Base-by-base conservation (phyloP, 352 stramenopile genomes). In the Phytophthora pisi region DNA sequence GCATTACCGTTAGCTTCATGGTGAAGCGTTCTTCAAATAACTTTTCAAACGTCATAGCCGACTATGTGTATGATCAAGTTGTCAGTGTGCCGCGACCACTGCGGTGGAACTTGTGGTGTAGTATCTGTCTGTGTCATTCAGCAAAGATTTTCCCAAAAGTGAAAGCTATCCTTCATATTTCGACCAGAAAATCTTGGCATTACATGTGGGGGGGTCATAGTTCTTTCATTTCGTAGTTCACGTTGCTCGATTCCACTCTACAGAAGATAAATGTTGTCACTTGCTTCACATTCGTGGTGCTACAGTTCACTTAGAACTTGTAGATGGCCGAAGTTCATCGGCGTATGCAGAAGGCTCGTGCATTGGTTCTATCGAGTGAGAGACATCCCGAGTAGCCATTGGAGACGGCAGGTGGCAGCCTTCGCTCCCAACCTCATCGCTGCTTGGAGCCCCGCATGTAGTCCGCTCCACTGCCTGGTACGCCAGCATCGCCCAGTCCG, bases 401-500 rank as follows among this genome's bases (percentile, higher is more conserved):
- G 45, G 58, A 3, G 64, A 53, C 45, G 47, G 54, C 24, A 40
- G 42, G 24, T 70, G 64, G 58, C 42, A 70, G 23, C 20, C 40
- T 36, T 57, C 61, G 30, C 24, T 53, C 28, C 51, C 63, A 5
- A 51, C 5, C 28, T 69, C 61, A 7, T 64, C 66, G 24, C 24
- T 61, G 24, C 20, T 34, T 42, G 49, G 24, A 6, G 38, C 52
- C n/a, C 30, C 52, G 23, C 43, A 61, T 8, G 60, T 57, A 34
- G 82, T 90, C 36, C 84, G 79, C 64, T 86, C 70, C 57, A 88
- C 67, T 5, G 84, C 84, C 24, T 89, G 76, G 30, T 78, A 70
- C 1, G 88, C 82, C 68, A 97, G 75, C 42, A 80, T 64, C 1
- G 70, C 47, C 90, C 90, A 97, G 63, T 97, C 81, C 24, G 83